phyloP scores from a whole-genome alignment of 1,139 yeast genomes.

The Candida buenavistaensis region DNA sequence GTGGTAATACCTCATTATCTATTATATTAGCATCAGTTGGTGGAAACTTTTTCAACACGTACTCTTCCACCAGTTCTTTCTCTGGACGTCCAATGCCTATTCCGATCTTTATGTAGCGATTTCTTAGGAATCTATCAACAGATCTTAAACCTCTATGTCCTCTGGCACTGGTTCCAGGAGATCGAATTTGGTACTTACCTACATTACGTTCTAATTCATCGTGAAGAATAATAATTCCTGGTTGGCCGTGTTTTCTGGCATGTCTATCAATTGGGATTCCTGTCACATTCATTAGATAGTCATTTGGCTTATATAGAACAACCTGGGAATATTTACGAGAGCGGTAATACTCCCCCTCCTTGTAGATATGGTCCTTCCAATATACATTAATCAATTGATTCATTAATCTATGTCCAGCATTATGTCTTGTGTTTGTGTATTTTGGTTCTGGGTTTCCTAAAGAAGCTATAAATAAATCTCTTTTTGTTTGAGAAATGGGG shows the following conservation, averaged over 20 bases:
- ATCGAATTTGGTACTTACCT: conserved; percentile 63
- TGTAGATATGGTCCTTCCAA: conserved; percentile 22
- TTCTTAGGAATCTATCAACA: conserved; percentile 41
- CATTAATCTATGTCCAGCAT: conserved; percentile 66
- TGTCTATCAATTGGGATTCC: conserved; percentile 55
- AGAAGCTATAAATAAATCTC: conserved; percentile 43
- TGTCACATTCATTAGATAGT: conserved; percentile 64
- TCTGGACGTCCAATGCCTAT: conserved; percentile 75
- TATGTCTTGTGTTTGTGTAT: conserved; percentile 68
- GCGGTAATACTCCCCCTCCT: conserved; percentile 13
- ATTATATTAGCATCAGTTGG: conserved; percentile 34
- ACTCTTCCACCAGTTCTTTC: conserved; percentile 52
- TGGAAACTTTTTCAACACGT: conserved; percentile 56
- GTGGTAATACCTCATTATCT: conserved; percentile 37
- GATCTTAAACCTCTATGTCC: conserved; percentile 83
- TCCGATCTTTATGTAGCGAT: conserved; percentile 48
- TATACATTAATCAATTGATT: conserved; percentile 28
- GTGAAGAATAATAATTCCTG: conserved; percentile 57
- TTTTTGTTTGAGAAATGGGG: conserved; percentile 3
- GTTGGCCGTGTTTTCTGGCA: conserved; percentile 37
- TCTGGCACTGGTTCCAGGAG: conserved; percentile 56
- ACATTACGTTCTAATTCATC: conserved; percentile 70
- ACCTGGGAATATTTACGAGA: conserved; percentile 25
- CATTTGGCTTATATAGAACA: conserved; percentile 44
- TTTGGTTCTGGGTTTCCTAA: conserved; percentile 77